Evolutionary conservation across 2,329 filamentous ascomycete species (phyloP).

Genomic region (Pseudocercospora fijiensis): DNA sequence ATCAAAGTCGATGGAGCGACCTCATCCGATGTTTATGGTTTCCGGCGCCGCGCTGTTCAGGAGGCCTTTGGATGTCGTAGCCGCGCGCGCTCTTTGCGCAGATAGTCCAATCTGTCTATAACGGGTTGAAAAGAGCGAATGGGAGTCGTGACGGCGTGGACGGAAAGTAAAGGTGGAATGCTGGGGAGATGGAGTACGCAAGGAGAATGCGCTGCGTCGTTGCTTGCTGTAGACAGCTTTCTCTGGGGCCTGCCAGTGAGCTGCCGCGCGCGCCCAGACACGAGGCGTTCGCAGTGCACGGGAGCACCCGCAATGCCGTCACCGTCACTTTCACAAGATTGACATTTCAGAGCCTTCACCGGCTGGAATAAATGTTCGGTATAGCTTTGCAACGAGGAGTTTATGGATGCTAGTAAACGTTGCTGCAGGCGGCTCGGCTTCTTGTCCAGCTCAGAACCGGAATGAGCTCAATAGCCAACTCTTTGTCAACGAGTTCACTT

Average conservation of each 20-base stretch:
- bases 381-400: background rate
- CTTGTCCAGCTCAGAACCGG: background rate
- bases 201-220: background rate
- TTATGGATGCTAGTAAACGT: background rate
- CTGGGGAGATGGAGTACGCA: conserved; percentile 3
- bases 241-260: background rate
- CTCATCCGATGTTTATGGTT: conserved; percentile 30
- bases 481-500: background rate
- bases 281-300: background rate
- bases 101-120: conserved; percentile 13
- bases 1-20: conserved; percentile 21
- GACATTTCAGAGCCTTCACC: background rate
- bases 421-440: background rate
- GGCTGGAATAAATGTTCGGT: background rate
- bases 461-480: background rate
- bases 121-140: conserved; percentile 34
- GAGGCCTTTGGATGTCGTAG: conserved; percentile 13
- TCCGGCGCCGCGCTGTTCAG: conserved; percentile 27
- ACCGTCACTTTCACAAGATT: background rate
- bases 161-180: conserved; percentile 12
- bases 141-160: conserved; percentile 36
- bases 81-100: conserved; percentile 18
- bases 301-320: background rate
- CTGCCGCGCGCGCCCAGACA: background rate
- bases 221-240: conserved; percentile 4